These are phyloP conservation scores for Esteya vermicola DNA, from an alignment of 2,329 filamentous ascomycete species.

Conservation along the genomic window DNA sequence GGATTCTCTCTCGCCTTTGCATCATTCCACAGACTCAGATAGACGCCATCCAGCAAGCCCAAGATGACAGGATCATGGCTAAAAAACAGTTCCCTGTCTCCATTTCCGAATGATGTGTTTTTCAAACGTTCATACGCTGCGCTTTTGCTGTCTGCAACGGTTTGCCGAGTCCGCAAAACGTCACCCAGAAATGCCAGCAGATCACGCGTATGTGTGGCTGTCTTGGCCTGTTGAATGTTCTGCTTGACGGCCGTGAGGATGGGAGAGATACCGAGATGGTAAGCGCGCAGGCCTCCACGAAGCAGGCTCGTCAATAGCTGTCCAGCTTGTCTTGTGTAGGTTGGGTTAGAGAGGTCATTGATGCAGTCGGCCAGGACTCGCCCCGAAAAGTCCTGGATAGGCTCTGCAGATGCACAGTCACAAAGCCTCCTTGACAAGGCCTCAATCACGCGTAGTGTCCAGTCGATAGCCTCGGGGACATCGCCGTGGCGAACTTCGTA, in stretches of 20 bases:
- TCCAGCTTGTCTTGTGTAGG: slow-evolving; percentile 37
- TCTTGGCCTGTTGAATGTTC: slow-evolving; percentile 35
- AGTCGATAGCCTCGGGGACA: slow-evolving; percentile 40
- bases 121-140: not conserved
- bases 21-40: slow-evolving; percentile 22
- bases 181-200: slow-evolving; percentile 36
- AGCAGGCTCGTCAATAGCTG: slow-evolving; percentile 36
- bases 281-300: slow-evolving; percentile 32
- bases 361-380: slow-evolving; percentile 37
- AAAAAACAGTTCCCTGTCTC: slow-evolving; percentile 18
- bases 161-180: slow-evolving; percentile 30
- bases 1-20: slow-evolving; percentile 15
- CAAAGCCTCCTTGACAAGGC: slow-evolving; percentile 29
- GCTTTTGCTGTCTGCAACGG: slow-evolving; percentile 18
- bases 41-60: slow-evolving; percentile 28
- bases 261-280: slow-evolving; percentile 29
- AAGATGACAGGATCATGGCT: slow-evolving; percentile 25
- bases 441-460: slow-evolving; percentile 38
- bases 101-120: slow-evolving; percentile 7
- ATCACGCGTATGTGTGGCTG: slow-evolving; percentile 34
- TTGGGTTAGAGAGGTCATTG: slow-evolving; percentile 36
- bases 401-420: slow-evolving; percentile 12
- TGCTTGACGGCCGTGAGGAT: slow-evolving; percentile 33
- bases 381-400: slow-evolving; percentile 10
- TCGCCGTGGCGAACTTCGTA: slow-evolving; percentile 50